Conservation (phyloP, 2,329 filamentous ascomycete species). For the Xylariaceae sp. region DNA sequence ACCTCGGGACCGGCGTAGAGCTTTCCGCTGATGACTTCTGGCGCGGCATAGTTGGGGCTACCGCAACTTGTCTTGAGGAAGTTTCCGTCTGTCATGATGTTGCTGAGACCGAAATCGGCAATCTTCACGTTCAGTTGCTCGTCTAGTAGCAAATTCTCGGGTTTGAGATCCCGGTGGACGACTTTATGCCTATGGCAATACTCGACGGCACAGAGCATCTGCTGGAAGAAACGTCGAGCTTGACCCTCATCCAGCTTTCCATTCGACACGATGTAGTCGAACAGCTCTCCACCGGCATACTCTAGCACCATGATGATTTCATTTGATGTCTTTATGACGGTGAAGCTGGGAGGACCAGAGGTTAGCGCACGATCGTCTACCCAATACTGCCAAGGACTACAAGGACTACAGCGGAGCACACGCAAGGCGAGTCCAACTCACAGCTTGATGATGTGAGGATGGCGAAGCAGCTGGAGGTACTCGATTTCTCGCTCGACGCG, state of each 20-base stretch:
- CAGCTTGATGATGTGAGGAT: constrained; percentile 99
- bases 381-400: background rate
- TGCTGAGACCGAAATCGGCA: constrained; percentile 96
- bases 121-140: constrained; percentile 98
- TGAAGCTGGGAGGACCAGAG: constrained; percentile 60
- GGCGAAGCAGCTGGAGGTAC: constrained; percentile 89
- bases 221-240: constrained; percentile 97
- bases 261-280: constrained; percentile 96
- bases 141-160: constrained; percentile 92
- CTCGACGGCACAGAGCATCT: constrained; percentile 97
- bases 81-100: constrained; percentile 99
- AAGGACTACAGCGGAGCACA: background rate
- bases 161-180: constrained; percentile 94
- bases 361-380: constrained; percentile 22
- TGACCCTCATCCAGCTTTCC: constrained; percentile 87
- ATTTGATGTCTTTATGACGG: constrained; percentile 87
- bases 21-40: constrained; percentile 96
- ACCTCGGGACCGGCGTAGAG: constrained; percentile 96
- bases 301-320: constrained; percentile 99
- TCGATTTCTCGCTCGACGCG: constrained; percentile 97
- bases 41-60: constrained; percentile 96
- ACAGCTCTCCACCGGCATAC: constrained; percentile 92
- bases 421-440: constrained; percentile 42
- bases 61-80: constrained; percentile 98
- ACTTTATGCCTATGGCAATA: constrained; percentile 99